Evolutionary conservation across 2,329 filamentous ascomycete species (phyloP), one percentile per base, ranked within the genome.

Genomic region (Arthroderma uncinatum): DNA sequence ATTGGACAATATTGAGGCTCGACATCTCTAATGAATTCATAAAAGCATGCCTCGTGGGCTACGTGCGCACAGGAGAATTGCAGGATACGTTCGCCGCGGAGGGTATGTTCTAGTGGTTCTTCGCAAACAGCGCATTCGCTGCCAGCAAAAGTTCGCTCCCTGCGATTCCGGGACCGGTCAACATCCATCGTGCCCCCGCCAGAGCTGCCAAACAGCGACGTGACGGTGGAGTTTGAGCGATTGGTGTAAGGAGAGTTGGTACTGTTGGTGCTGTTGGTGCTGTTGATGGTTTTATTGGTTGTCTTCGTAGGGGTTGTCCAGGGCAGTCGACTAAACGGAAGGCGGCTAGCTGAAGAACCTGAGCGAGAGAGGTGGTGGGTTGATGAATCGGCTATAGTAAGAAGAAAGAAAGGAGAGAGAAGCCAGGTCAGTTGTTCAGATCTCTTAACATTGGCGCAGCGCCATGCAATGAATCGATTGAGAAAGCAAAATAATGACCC

Each of bases 61-160:
- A 98, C 92, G 73, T 98, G 93, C n/a, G 85, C 82, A 73, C 93
- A 98, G 4, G 91, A 94, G 67, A 98, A 93, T 70, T 97, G 93
- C 56, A 98, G 78, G 60, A 98, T 90, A 63, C 90, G 84, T 75
- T 98, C 93, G 59, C 93, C 93, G 54, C 88, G 87, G 50, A 98
- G 79, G 2, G 90, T 98, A 71, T 97, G 92, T 73, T 97, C 93
- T 61, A 98, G 76, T 2, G 91, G 91, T 74, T 98, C 93, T 71
- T 98, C 93, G 70, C 93, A 98, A 14, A 96, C 91, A 54, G 91
- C 88, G 73, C 93, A 98, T 75, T 94, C 88, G 70, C 84, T 90
- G 48, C 93, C 93, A 56, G 97, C 87, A 73, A 96, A 97, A 1
- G 92, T 98, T 69, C 93, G 82, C 74, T 97, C 92, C 68, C 91